Base-by-base conservation (phyloP, 306 rosid genomes). In the Amphicarpaea edgeworthii region DNA sequence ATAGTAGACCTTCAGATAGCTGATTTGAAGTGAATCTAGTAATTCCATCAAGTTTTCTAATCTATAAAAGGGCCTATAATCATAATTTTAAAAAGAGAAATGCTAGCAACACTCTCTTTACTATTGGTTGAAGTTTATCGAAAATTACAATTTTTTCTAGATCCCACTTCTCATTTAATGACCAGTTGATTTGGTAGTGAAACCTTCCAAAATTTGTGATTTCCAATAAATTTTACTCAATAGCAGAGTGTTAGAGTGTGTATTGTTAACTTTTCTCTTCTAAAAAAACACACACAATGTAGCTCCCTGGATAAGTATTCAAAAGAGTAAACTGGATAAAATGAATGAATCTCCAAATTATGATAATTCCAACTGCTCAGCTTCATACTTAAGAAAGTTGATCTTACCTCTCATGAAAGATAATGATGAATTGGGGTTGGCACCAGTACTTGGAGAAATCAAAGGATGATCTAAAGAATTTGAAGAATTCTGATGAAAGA, bases 321-420 rank as follows among this genome's bases (percentile, higher is more conserved):
- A 30, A 40, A 68, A 69, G 47, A n/a, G 50, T 63, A 45, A 57
- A 46, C 53, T 37, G 55, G 41, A 58, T 15, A 70, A 63, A 75
- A 63, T 54, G 20, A 17, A 21, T 41, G 14, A 45, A 75, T 47
- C 82, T 72, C 60, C 53, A 67, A 45, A 61, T 72, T 70, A 70
- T 19, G 58, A 20, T 69, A 26, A 80, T 58, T 70, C 51, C 40
- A 62, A 75, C 77, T 47, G 34, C 15, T 40, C 42, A 8, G 61
- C 59, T 53, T 49, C 64, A 37, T 68, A 49, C 28, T 23, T 49
- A 37, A 75, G 67, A 78, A 75, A 57, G 23, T 24, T 49, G 6
- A 45, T 38, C 78, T 73, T 86, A 95, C 97, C 99, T 89, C 88
- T 90, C 96, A 95, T 89, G 89, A 95, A 95, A 47, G 96, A 86